A percentile compares a stretch with the other conserved stretches of the same genome.
These are phyloP conservation scores for Alternaria novae-zelandiae DNA, from an alignment of 2,329 filamentous ascomycete genomes.

Conservation along the genomic window DNA sequence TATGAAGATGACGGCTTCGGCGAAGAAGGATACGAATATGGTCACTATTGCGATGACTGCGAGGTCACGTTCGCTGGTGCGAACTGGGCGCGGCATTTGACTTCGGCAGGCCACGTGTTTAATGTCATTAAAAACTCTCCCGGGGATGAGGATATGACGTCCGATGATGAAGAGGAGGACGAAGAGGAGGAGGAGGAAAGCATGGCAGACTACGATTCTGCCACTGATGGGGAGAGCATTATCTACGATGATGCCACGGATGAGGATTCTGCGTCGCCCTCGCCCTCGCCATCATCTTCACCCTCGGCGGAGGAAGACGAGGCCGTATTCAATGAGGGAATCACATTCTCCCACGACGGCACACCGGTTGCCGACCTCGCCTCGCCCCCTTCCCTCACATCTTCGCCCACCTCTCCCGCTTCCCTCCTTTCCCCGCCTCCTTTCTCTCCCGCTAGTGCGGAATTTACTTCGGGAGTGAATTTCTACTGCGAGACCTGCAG, in stretches of 20 bases:
- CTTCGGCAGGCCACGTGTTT: neutral
- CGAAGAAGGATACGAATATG: neutral
- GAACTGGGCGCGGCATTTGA: neutral
- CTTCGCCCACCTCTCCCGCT: neutral
- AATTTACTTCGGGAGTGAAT: accelerated
- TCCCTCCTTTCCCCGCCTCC: neutral
- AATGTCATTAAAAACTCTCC: neutral
- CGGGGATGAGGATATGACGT: neutral
- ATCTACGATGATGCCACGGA: neutral
- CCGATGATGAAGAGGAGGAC: neutral
- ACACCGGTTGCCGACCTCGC: neutral
- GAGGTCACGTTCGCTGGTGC: neutral
- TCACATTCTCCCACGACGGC: neutral
- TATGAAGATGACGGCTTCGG: neutral
- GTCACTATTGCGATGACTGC: neutral
- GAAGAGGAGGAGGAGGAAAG: neutral
- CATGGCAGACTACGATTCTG: neutral
- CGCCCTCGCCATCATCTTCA: neutral
- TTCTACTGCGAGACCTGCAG: neutral
- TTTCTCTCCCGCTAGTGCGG: neutral
- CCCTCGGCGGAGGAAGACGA: no score
- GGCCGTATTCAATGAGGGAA: neutral
- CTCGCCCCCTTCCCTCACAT: neutral
- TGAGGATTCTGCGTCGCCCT: neutral
- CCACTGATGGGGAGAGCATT: neutral